Percentiles rank a stretch among this genome's conserved stretches.
phyloP scores from a whole-genome alignment of 495 filamentous ascomycete genomes.

The Neurospora sp. region DNA sequence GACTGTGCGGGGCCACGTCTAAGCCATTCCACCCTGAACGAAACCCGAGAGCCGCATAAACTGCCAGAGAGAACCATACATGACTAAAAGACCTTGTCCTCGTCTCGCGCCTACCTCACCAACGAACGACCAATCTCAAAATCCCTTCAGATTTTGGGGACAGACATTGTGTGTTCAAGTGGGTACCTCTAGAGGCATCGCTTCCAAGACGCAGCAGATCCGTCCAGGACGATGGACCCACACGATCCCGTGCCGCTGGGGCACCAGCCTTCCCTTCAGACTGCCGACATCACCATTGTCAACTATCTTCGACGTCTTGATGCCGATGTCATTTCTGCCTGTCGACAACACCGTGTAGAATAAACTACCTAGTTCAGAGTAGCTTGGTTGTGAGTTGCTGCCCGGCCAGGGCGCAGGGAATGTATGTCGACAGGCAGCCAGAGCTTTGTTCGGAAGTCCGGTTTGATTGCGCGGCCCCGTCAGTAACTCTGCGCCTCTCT shows the following conservation, averaged over 20 bases:
- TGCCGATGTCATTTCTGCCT: background rate
- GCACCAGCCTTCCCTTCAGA: background rate
- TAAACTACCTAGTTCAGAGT: background rate
- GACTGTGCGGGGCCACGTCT: background rate
- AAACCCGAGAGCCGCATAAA: background rate
- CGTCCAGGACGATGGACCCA: background rate
- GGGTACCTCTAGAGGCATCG: background rate
- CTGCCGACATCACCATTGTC: background rate
- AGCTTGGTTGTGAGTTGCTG: background rate
- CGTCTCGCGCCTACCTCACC: background rate
- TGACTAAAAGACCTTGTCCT: background rate
- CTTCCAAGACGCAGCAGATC: background rate
- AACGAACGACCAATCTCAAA: background rate
- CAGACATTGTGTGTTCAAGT: background rate
- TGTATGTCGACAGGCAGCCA: background rate
- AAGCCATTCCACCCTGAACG: background rate
- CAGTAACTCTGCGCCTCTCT: background rate
- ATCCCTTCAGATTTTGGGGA: background rate
- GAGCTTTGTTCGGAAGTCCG: background rate
- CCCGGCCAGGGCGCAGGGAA: background rate
- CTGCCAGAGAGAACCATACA: background rate
- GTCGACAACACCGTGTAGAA: background rate
- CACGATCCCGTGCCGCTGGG: background rate
- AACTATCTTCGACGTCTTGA: background rate
- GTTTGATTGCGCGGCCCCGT: background rate